Percentiles rank a stretch among this genome's conserved stretches.
These are phyloP conservation scores for Bathelium albidoporum DNA, from an alignment of 495 filamentous ascomycete genomes.

Conservation along the genomic window DNA sequence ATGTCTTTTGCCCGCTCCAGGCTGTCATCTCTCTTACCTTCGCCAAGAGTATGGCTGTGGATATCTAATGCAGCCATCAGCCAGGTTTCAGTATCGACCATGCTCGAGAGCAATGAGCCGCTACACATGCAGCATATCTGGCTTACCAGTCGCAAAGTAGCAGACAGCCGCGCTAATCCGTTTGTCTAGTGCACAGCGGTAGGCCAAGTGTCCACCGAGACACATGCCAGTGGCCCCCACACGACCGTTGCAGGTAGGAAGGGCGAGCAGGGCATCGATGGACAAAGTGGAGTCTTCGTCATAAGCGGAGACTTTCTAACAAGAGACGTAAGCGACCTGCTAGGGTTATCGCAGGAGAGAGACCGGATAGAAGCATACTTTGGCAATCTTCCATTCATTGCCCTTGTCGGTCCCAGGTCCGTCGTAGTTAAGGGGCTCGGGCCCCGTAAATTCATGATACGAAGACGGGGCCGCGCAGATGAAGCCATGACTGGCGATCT, in stretches of 20 bases:
- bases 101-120: neutral
- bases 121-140: neutral
- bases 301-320: conserved; percentile 71
- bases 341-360: neutral
- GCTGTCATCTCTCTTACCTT: conserved; percentile 57
- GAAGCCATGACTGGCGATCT: conserved; percentile 88
- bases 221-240: conserved; percentile 93
- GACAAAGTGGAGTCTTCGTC: conserved; percentile 70
- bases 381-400: conserved; percentile 75
- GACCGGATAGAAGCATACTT: conserved; percentile 37
- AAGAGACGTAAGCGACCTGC: neutral
- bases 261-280: conserved; percentile 63
- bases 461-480: conserved; percentile 83
- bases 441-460: conserved; percentile 87
- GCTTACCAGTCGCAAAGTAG: conserved; percentile 67
- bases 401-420: conserved; percentile 78
- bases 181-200: conserved; percentile 69
- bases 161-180: conserved; percentile 67
- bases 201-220: conserved; percentile 82
- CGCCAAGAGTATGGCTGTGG: conserved; percentile 64
- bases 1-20: conserved; percentile 58
- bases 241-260: conserved; percentile 72
- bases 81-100: neutral
- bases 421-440: conserved; percentile 77
- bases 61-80: conserved; percentile 43